Evolutionary conservation across 805 yeast genomes (phyloP).

Genomic region (Metschnikowia reukaufii): DNA sequence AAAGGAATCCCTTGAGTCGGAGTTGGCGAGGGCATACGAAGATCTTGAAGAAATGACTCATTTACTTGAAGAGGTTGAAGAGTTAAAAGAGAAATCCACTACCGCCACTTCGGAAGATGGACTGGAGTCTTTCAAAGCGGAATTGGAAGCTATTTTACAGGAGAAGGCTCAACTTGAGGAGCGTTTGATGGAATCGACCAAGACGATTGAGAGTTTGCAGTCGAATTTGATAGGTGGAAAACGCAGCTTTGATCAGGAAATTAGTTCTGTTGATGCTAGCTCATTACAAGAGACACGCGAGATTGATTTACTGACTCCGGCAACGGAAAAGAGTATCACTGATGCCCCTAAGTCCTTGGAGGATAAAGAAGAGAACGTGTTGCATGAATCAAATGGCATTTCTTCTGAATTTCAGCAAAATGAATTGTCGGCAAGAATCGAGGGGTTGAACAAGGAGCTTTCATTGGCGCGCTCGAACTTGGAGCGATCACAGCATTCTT

Average conservation of each 20-base stretch:
- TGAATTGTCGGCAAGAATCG: neutral
- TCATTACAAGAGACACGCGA: neutral
- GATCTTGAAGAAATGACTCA: conserved; percentile 13
- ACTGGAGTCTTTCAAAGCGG: neutral
- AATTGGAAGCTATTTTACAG: neutral
- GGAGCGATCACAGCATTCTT: neutral
- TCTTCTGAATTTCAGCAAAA: neutral
- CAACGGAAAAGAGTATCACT: no score
- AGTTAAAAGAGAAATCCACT: neutral
- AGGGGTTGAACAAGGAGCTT: neutral
- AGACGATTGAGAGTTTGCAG: conserved; percentile 6
- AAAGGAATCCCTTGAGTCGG: conserved; percentile 10
- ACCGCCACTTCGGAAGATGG: neutral
- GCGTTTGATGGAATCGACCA: conserved; percentile 1
- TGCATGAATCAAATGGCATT: neutral
- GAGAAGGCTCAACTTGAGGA: conserved; percentile 7
- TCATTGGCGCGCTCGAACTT: neutral
- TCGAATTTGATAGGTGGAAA: neutral
- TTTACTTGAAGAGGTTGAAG: conserved; percentile 13
- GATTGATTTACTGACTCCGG: neutral
- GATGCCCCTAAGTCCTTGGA: neutral
- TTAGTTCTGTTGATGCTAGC: neutral
- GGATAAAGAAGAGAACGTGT: neutral
- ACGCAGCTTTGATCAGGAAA: neutral
- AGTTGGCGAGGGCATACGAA: conserved; percentile 16